Base-by-base conservation (phyloP, 2,329 filamentous ascomycete species). In the Calcarisporium arbuscula region DNA sequence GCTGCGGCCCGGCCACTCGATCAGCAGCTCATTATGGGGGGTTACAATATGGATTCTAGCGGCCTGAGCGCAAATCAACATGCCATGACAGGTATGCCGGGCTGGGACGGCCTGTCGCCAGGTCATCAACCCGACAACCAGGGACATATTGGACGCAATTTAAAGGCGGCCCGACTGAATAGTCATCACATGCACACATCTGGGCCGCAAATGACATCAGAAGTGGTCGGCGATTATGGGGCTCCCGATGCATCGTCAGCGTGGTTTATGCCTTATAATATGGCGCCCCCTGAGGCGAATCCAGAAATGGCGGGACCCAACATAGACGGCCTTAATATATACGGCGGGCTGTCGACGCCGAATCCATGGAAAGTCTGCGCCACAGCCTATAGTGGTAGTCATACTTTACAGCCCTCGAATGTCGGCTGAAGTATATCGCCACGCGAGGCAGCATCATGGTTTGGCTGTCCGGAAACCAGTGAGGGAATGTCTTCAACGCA, bases 211-310 rank as follows among this genome's bases (percentile, higher is more conserved):
- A 40, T 46, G 25, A 32, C 45, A 15, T 34, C 37, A 8, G 46
- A 47, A 23, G 44, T 38, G 16, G 36, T 52, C 30, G 40, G 43
- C 20, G 46, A 41, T 25, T 51, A 56, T 30, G 41, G 34, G 30
- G 54, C 52, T 5, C 60, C 61, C 22, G 72, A 77, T 41, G 62
- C 70, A 3, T 72, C 65, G 32, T 82, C 80, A 34, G 85, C 84
- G 5, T 96, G 89, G 85, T 94, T 94, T 57, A 80, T 94, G 67
- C 87, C 89, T 2, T 94, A 95, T 60, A 94, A 94, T 53, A 78
- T 94, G 60, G 85, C 92, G 39, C 85, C 87, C 15, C 79, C 84
- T 0, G 74, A 78, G 38, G 59, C 75, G 27, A 61, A 64, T 6
- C 70, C 71, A 35, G 71, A 74, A 23, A 44, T 68, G 34, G 57